Evolutionary conservation across 352 stramenopile genomes (phyloP), one percentile per base, ranked within the genome.

Genomic region (Globisporangium acanthophoron): DNA sequence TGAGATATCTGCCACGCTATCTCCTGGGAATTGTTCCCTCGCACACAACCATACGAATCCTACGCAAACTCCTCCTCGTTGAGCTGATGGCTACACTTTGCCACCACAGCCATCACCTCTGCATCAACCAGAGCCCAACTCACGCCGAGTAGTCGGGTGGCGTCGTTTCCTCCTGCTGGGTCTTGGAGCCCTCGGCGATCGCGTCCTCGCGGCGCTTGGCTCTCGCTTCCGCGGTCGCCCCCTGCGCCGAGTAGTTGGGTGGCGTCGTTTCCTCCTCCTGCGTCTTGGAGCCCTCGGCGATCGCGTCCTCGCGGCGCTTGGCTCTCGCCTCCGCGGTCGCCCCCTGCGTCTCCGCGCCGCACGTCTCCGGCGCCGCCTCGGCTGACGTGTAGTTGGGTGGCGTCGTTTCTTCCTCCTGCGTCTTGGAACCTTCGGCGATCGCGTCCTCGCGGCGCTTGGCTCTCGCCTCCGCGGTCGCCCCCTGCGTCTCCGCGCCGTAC

Each of bases 191-290:
- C 37, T 81, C 55, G 15, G 78, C 61, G 56, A 90, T 92, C 5
- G 69, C 76, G 20, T 90, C 65, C 13, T 76, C 65, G 3, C 81
- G 79, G 31, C 72, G 68, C 29, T 47, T 56, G 1, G 67, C 40
- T 43, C 78, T 47, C 1, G 69, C 58, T 33, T 84, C 71, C 13
- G 66, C 56, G 5, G 70, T 80, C 50, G 24, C 3, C 24, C 48
- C 43, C 45, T 21, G 52, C 54, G 16, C 11, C 29, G 46, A 43
- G 48, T 70, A 86, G 21, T 64, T 50, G 3, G 67, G 74, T 2
- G 62, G 79, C 31, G 81, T 91, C 33, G 81, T 91, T 59, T 91
- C 78, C 45, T 89, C 78, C 48, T 81, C 75, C 64, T 89, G 78
- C 0, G 16, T 74, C 67, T 85, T 87, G 13, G 79, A 65, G 41